Evolutionary conservation across 2,329 filamentous ascomycete genomes (phyloP), one percentile per base, ranked within the genome.

Genomic region (Monosporascus sp.): DNA sequence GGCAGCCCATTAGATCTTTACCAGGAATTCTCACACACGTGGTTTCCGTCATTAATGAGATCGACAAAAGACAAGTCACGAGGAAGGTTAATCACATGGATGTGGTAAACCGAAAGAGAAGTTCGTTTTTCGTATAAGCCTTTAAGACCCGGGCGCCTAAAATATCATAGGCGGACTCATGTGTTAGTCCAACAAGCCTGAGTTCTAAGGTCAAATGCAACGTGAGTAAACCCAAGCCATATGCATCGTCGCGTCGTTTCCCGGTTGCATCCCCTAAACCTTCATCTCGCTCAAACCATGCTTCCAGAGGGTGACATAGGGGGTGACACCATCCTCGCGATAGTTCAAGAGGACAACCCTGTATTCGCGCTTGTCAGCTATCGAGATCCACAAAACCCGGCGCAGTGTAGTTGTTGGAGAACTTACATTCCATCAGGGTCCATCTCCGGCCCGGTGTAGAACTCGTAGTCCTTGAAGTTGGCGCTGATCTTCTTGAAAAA

Each of bases 391-490:
- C 48, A 51, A 5, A 35, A n/a, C 8, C 7, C 38, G 31, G 14
- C 38, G 22, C 3, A 27, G 20, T 48, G 49, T 26, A 37, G 20
- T 54, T 11, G 22, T 45, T 7, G 31, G 17, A 16, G 26, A 37
- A 82, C 88, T 69, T 79, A 94, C 94, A 97, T 96, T 79, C 88
- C 92, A 69, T 96, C 89, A 66, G 88, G 86, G 76, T 95, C 84
- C 90, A 96, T 95, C 66, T 85, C 88, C 81, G 94, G 87, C 78
- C 93, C 92, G 66, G 88, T 90, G 76, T 88, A 89, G 77, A 97
- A 93, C 74, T 97, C 93, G 74, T 87, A 96, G 80, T 97, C 90
- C 80, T 96, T 92, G 82, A 96, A 96, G 78, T 90, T 93, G 72
- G 70, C 77, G 55, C 87, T 78, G 62, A 96, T 80, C 70, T 83